These are phyloP conservation scores for Neofusicoccum kwambonambiense DNA, from an alignment of 2,329 filamentous ascomycete genomes.

Conservation along the genomic window DNA sequence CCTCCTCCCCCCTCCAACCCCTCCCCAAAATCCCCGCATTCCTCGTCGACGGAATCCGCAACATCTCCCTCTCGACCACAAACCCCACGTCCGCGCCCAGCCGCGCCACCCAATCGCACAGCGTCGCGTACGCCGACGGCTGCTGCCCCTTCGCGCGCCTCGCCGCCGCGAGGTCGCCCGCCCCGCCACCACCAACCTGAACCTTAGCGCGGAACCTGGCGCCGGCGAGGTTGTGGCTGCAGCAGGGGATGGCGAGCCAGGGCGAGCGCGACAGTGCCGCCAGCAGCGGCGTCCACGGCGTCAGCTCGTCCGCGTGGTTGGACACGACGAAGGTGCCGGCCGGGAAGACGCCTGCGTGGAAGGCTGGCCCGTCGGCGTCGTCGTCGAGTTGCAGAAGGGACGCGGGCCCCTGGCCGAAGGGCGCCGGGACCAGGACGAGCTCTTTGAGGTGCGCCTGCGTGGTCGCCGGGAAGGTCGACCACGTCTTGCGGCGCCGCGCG, in stretches of 20 bases:
- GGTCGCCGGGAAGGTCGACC: conserved; percentile 65
- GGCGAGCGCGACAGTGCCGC: conserved; percentile 72
- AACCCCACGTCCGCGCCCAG: conserved; percentile 74
- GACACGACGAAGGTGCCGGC: conserved; percentile 85
- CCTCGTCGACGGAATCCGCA: conserved; percentile 88
- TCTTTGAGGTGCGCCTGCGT: conserved; percentile 56
- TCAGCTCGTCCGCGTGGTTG: conserved; percentile 96
- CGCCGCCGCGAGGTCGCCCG: not conserved
- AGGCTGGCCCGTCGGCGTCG: too few relatives aligned
- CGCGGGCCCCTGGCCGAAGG: too few relatives aligned
- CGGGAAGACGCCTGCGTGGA: conserved; percentile 65
- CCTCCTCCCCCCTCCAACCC: conserved; percentile 22
- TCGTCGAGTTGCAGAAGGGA: too few relatives aligned
- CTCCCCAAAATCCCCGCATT: conserved; percentile 81
- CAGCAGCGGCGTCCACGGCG: conserved; percentile 90
- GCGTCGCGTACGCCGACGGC: conserved; percentile 75
- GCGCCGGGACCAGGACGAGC: conserved; percentile 59
- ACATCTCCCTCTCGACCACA: conserved; percentile 74
- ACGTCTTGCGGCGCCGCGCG: conserved; percentile 80
- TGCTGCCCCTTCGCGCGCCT: conserved; percentile 18
- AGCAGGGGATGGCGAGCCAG: conserved; percentile 94
- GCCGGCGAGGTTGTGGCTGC: conserved; percentile 82
- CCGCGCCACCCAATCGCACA: conserved; percentile 73
- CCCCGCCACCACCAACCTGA: not conserved
- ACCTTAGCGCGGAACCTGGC: conserved; percentile 64